phyloP scores from a whole-genome alignment of 2,329 filamentous ascomycete genomes.

The Pseudopithomyces maydicus region DNA sequence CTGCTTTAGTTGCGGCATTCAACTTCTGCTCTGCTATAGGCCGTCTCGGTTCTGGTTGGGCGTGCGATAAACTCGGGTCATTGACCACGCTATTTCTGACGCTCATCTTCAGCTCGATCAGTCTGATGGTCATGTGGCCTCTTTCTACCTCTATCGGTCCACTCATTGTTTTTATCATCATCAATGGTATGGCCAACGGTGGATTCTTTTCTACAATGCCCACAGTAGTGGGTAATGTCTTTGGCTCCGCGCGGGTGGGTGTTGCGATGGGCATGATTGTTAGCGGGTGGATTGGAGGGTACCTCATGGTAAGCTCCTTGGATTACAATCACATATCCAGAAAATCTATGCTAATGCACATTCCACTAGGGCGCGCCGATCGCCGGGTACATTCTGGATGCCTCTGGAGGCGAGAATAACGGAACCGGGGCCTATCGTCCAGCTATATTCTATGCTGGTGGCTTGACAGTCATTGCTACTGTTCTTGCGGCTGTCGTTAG shows the following conservation, averaged over 20 bases:
- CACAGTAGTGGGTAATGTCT: not conserved
- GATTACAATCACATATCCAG: no score
- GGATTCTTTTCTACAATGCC: slow-evolving; percentile 1
- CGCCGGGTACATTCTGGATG: not conserved
- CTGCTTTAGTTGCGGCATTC: not conserved
- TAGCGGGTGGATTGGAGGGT: not conserved
- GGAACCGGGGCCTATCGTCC: not conserved
- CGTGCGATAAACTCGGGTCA: not conserved
- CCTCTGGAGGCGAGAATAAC: not conserved
- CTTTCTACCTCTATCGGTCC: not conserved
- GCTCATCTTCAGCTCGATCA: not conserved
- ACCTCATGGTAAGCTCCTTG: not conserved
- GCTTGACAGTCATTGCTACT: not conserved
- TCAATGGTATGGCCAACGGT: not conserved
- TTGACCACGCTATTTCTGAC: not conserved
- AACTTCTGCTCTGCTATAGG: slow-evolving; percentile 1
- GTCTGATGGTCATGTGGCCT: slow-evolving; percentile 1
- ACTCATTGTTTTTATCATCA: not conserved
- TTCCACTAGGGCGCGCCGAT: not conserved
- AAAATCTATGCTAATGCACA: not conserved
- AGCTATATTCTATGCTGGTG: not conserved
- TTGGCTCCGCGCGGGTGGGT: not conserved
- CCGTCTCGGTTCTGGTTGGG: not conserved
- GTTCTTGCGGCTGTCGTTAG: not conserved
- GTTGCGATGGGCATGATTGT: slow-evolving; percentile 1